Conservation (phyloP, 495 filamentous ascomycete genomes). For the Penicillium goetzii region DNA sequence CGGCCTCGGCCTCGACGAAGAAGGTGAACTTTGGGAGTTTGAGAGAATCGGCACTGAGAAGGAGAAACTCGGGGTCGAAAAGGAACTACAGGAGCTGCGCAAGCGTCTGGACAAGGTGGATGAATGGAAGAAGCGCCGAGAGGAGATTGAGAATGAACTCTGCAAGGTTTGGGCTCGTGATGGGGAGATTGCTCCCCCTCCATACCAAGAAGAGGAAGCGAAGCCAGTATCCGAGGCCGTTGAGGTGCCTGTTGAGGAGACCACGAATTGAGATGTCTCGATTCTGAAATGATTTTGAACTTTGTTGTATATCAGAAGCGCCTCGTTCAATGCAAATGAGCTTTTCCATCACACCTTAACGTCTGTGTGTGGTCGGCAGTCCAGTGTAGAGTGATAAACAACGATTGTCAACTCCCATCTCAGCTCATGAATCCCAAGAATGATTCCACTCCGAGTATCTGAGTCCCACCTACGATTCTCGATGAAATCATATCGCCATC, state of each 20-base stretch:
- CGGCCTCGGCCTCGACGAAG: conserved; percentile 67
- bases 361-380: background rate
- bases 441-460: too few relatives aligned
- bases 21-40: conserved; percentile 75
- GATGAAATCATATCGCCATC: too few relatives aligned
- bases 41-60: conserved; percentile 89
- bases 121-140: conserved; percentile 75
- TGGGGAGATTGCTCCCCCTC: conserved; percentile 46
- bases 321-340: background rate
- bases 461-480: too few relatives aligned
- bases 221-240: conserved; percentile 18
- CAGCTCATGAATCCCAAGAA: too few relatives aligned
- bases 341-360: background rate
- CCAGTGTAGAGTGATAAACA: too few relatives aligned
- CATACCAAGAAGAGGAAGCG: conserved; percentile 36
- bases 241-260: conserved; percentile 15
- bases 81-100: conserved; percentile 81
- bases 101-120: conserved; percentile 80
- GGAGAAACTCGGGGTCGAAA: conserved; percentile 89
- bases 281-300: conserved; percentile 9
- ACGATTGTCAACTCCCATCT: background rate
- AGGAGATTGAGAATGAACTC: conserved; percentile 74
- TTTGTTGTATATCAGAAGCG: conserved; percentile 11
- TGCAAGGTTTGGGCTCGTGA: conserved; percentile 60
- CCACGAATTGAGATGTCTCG: conserved; percentile 16